phyloP scores from a whole-genome alignment of 179 eudicot genomes.

The Silene noctiflora region DNA sequence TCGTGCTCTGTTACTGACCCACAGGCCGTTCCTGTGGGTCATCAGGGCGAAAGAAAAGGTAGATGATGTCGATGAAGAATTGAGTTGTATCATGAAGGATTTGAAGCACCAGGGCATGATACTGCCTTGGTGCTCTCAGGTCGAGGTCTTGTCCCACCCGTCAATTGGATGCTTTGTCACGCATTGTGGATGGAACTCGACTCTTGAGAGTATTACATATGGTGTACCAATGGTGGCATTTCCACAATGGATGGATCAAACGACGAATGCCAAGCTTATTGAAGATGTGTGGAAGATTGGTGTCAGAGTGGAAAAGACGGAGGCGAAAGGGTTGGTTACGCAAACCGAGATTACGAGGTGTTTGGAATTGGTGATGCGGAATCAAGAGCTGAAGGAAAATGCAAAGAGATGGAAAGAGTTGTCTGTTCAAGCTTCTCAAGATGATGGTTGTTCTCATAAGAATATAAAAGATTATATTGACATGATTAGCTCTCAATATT shows the following conservation, averaged over 20 bases:
- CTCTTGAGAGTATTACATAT: constrained; percentile 32
- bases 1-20: constrained; percentile 28
- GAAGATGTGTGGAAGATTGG: constrained; percentile 39
- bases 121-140: constrained; percentile 46
- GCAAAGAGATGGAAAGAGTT: constrained; percentile 30
- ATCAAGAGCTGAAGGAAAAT: constrained; percentile 26
- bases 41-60: constrained; percentile 27
- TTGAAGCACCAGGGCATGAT: constrained; percentile 24
- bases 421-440: constrained; percentile 27
- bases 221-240: constrained; percentile 42
- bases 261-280: constrained; percentile 38
- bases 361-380: constrained; percentile 26
- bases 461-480: constrained; percentile 20
- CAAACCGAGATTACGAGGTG: constrained; percentile 34
- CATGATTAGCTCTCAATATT: too few relatives aligned
- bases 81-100: constrained; percentile 16
- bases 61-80: neutral
- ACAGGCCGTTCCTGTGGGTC: constrained; percentile 44
- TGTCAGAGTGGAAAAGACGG: constrained; percentile 22
- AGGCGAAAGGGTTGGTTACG: constrained; percentile 23
- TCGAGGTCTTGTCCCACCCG: constrained; percentile 36
- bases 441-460: constrained; percentile 28
- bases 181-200: constrained; percentile 53
- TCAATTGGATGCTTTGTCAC: constrained; percentile 43
- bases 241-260: constrained; percentile 42